These are phyloP conservation scores for Stagonosporopsis cucurbitacearum DNA, from an alignment of 2,329 filamentous ascomycete species.

Conservation along the genomic window DNA sequence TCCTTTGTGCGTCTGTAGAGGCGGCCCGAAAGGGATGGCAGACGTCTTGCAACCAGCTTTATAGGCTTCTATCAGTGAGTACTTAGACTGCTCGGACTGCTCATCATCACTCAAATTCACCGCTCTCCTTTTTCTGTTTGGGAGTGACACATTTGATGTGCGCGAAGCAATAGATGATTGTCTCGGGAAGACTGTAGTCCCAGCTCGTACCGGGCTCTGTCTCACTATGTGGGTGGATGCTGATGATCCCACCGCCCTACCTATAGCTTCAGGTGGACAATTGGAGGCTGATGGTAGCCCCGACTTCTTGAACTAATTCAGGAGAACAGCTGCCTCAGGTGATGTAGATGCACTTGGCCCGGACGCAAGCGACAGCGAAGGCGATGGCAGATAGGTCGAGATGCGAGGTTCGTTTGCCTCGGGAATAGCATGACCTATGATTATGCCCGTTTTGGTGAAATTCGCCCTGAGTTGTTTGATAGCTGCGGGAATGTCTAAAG, in stretches of 20 bases:
- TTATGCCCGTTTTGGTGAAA: no score
- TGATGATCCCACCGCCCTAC: conserved; percentile 4
- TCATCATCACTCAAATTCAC: conserved; percentile 9
- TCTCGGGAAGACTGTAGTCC: neutral
- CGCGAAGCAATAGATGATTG: conserved; percentile 7
- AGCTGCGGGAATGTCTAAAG: neutral
- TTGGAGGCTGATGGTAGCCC: neutral
- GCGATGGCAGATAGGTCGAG: neutral
- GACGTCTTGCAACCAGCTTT: neutral
- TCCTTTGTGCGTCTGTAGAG: neutral
- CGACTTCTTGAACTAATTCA: conserved; percentile 20
- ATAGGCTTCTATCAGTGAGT: neutral
- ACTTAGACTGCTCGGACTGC: neutral
- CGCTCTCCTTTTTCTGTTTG: conserved; percentile 3
- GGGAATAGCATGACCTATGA: neutral
- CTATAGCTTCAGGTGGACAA: neutral
- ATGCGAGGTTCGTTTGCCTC: neutral
- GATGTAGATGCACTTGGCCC: neutral
- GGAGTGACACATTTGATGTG: neutral
- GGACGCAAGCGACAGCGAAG: conserved; percentile 2
- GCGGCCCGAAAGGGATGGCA: neutral
- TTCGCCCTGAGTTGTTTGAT: neutral
- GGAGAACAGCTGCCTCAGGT: neutral
- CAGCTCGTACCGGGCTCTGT: neutral
- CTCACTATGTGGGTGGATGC: conserved; percentile 6